Base-by-base conservation (phyloP, 2,329 filamentous ascomycete species). In the Fusarium nygamai region DNA sequence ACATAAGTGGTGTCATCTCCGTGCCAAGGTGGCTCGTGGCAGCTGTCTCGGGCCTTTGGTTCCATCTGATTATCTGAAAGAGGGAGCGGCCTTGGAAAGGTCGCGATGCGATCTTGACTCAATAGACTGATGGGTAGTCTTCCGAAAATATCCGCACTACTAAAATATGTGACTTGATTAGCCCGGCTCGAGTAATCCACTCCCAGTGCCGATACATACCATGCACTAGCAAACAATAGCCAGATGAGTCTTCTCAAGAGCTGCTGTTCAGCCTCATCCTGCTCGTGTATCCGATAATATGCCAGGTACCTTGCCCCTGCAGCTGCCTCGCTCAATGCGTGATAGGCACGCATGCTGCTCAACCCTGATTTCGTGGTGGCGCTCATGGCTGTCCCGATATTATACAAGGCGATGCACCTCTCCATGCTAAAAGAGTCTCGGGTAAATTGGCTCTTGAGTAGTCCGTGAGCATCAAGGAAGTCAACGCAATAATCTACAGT, bases 331-430 rank as follows among this genome's bases (percentile, higher is more conserved):
- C 67, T 74, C 62, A 80, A 16, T 0, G 71, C 73, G 24, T 77
- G 69, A 64, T 76, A 78, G 47, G 75, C 67, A 14, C 70, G 69
- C 59, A 78, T 74, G 5, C 75, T 67, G 2, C 71, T 57, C 17
- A 71, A 20, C 0, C 74, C 74, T 3, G 65, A 59, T 3, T 74
- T 64, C 0, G 61, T 38, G 3, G 69, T 51, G 3, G 76, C 73
- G 13, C 69, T 56, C 12, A 78, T 66, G 1, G 82, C 77, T 3
- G 65, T 76, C 7, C 79, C 78, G 8, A 83, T 62, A 41, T 84
- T 82, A 59, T 84, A 84, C 74, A 81, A 80, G 29, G 81, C 78
- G 24, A 82, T 77, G 67, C 81, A 82, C 73, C 81, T 83, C 51
- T 84, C 81, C 2, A 83, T 62, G 5, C 78, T 78, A 51, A 81